Evolutionary conservation across 306 rosid species (phyloP), one percentile per base, ranked within the genome.

Genomic region (Canavalia ensiformis): DNA sequence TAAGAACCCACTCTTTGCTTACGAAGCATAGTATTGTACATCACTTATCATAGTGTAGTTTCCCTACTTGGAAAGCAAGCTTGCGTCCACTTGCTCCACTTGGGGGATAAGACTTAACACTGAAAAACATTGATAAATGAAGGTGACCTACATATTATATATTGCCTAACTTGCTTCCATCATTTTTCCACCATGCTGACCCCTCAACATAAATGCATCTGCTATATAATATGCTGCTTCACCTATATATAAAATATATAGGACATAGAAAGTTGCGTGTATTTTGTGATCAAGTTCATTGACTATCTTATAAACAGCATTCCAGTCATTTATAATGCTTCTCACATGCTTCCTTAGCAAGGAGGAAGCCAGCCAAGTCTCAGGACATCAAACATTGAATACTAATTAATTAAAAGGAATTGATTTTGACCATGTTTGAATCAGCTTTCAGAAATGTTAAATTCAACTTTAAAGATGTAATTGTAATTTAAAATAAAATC

Each of bases 61-160:
- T 18, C 34, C 37, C 44, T 44, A n/a, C 42, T 65, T 78, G 74
- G 51, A 42, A 55, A 64, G n/a, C 57, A 46, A 45, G 75, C 69
- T 35, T 72, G 11, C 8, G 0, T 30, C 77, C 33, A 74, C 87
- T 75, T 50, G 74, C 30, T 67, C 84, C 67, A 42, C 11, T 50
- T 60, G 60, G 4, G 52, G 50, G 62, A 79, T 35, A 70, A 71
- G 72, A 68, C 42, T 49, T 29, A 9, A 12, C 29, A 79, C 4
- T 0, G 10, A 39, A 9, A 35, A 57, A 57, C 13, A 55, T 1
- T 0, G 2, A 5, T 25, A 30, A 30, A 5, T 9, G n/a, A 30
- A 72, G 31, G 47, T 52, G 73, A 65, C 65, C 11, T 49, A 37
- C 2, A 34, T 18, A 46, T 44, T 39, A 11, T 4, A 5, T 18